Conservation (phyloP, 768 basidiomycete genomes). For the Naganishia friedmannii region DNA sequence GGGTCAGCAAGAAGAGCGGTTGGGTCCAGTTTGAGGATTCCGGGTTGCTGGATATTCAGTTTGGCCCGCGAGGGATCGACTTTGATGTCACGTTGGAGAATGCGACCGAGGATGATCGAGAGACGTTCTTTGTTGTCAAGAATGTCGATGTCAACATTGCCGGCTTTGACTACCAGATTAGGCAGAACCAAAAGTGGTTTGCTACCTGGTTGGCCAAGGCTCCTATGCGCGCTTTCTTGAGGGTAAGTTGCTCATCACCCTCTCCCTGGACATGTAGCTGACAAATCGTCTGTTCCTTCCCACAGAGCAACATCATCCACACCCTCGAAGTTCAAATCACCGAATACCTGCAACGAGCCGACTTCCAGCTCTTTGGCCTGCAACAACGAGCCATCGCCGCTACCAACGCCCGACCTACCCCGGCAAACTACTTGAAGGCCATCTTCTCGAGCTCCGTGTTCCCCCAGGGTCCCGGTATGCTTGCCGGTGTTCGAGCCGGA, state of each 20-base stretch:
- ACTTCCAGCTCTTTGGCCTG: slow-evolving; percentile 61
- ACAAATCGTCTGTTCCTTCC: background rate
- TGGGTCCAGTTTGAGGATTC: slow-evolving; percentile 49
- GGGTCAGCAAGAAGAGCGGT: slow-evolving; percentile 51
- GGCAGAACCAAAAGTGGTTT: slow-evolving; percentile 50
- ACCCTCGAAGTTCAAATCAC: slow-evolving; percentile 50
- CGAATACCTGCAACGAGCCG: slow-evolving; percentile 46
- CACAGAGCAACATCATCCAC: slow-evolving; percentile 44
- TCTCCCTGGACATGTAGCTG: background rate
- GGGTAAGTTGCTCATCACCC: slow-evolving; percentile 35
- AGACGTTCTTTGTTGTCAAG: slow-evolving; percentile 55
- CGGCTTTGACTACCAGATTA: slow-evolving; percentile 50
- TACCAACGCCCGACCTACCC: slow-evolving; percentile 61
- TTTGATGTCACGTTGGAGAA: slow-evolving; percentile 54
- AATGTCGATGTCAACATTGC: slow-evolving; percentile 49
- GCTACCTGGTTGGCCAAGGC: slow-evolving; percentile 52
- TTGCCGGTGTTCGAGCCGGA: slow-evolving; percentile 39
- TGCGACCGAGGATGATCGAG: slow-evolving; percentile 52
- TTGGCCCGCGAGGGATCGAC: slow-evolving; percentile 53
- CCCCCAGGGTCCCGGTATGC: slow-evolving; percentile 33
- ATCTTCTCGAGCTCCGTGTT: slow-evolving; percentile 50
- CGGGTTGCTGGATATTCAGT: slow-evolving; percentile 52
- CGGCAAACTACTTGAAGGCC: slow-evolving; percentile 50
- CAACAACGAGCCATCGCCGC: slow-evolving; percentile 91
- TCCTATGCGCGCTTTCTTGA: slow-evolving; percentile 47